phyloP scores from a whole-genome alignment of 1,284 basidiomycete species.

The Butyriboletus appendiculatus region DNA sequence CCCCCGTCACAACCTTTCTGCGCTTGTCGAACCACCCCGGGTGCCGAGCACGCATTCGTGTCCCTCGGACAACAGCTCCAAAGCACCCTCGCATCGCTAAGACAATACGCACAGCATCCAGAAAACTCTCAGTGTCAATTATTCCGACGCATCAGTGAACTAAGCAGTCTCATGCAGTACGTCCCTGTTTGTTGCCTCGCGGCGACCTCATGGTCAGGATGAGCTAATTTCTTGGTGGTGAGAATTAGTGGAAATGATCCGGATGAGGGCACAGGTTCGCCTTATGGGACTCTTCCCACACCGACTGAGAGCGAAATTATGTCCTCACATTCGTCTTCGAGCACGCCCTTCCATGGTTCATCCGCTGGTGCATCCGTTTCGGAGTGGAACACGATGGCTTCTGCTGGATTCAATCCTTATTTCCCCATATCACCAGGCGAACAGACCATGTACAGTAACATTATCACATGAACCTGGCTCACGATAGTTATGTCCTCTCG shows the following conservation, averaged over 20 bases:
- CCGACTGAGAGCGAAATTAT: conserved; percentile 68
- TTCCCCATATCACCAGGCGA: conserved; percentile 55
- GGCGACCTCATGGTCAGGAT: conserved; percentile 34
- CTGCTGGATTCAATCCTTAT: conserved; percentile 65
- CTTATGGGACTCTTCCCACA: conserved; percentile 46
- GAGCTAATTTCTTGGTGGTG: conserved; percentile 34
- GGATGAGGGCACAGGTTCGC: conserved; percentile 39
- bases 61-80: conserved; percentile 65
- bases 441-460: conserved; percentile 53
- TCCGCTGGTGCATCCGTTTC: conserved; percentile 46
- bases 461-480: conserved; percentile 44
- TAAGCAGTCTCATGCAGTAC: conserved; percentile 67
- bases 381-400: conserved; percentile 60
- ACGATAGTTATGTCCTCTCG: background rate
- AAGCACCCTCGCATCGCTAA: conserved; percentile 52
- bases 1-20: conserved; percentile 48
- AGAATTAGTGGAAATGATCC: conserved; percentile 48
- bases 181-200: conserved; percentile 36
- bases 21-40: conserved; percentile 63
- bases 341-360: conserved; percentile 43
- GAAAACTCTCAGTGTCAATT: conserved; percentile 55
- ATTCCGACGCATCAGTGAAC: conserved; percentile 59
- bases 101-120: conserved; percentile 62
- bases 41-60: conserved; percentile 56
- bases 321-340: conserved; percentile 67